A percentile compares a stretch with the other conserved stretches of the same genome.
Evolutionary conservation across 345 rosid genomes (phyloP).

Genomic region (Cardamine chenopodiifolia): DNA sequence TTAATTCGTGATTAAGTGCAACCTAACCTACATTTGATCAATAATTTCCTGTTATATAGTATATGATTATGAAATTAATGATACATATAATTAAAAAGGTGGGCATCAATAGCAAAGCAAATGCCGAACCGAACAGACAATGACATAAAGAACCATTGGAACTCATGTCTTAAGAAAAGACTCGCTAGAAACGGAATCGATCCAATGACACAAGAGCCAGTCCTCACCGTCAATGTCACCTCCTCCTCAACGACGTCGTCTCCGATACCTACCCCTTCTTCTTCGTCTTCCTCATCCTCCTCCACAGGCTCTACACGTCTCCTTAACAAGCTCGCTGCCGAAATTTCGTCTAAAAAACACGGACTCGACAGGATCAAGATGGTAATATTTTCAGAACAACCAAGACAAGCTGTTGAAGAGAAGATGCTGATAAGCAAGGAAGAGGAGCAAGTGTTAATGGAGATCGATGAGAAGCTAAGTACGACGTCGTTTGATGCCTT

Average conservation of each 20-base stretch:
- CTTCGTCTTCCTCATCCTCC: slow-evolving; percentile 6
- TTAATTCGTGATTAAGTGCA: neutral
- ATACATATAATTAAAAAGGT: slow-evolving; percentile 11
- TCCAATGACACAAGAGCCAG: slow-evolving; percentile 39
- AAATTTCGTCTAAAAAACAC: slow-evolving; percentile 13
- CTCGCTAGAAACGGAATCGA: slow-evolving; percentile 36
- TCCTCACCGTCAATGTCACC: neutral
- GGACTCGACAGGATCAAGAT: slow-evolving; percentile 33
- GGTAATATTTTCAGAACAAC: slow-evolving; percentile 24
- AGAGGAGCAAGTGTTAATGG: slow-evolving; percentile 23
- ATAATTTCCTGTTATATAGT: neutral
- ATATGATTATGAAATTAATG: neutral
- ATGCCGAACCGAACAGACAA: slow-evolving; percentile 45
- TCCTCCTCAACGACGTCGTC: slow-evolving; percentile 28
- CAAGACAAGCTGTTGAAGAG: slow-evolving; percentile 24
- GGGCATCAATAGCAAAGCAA: slow-evolving; percentile 44
- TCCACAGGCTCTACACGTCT: slow-evolving; percentile 22
- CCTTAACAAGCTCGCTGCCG: slow-evolving; percentile 41
- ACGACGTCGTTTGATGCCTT: slow-evolving; percentile 3
- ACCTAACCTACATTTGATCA: neutral
- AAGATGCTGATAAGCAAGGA: neutral
- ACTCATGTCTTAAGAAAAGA: slow-evolving; percentile 44
- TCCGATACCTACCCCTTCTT: neutral
- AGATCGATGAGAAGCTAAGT: slow-evolving; percentile 20
- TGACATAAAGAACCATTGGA: slow-evolving; percentile 46